Evolutionary conservation across 106 monocot genomes (phyloP).

Genomic region (Dendrobium huoshanense): DNA sequence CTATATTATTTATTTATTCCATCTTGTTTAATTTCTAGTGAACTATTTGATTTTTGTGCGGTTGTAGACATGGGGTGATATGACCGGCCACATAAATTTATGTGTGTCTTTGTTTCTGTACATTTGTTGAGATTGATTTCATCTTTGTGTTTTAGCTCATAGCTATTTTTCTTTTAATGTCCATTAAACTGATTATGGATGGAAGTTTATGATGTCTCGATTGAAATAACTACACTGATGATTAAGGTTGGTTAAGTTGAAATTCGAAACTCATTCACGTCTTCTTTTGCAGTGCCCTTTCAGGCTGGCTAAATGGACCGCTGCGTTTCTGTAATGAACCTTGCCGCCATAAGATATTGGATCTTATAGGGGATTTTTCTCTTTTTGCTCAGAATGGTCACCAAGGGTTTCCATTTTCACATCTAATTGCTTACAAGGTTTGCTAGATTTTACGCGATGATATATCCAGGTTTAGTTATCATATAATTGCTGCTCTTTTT

Average conservation of each 20-base stretch:
- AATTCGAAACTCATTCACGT: background rate
- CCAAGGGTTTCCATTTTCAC: constrained; percentile 77
- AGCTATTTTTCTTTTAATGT: no score
- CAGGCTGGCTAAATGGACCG: constrained; percentile 91
- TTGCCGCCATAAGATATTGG: constrained; percentile 86
- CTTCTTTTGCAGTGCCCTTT: constrained; percentile 33
- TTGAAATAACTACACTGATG: no score
- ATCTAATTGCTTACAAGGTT: constrained; percentile 91
- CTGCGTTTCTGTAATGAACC: constrained; percentile 78
- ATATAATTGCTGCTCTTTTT: background rate
- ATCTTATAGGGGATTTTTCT: constrained; percentile 92
- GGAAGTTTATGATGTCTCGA: no score
- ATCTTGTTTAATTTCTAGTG: no score
- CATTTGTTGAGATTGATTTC: no score
- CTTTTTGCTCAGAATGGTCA: constrained; percentile 78
- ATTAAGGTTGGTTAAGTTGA: background rate
- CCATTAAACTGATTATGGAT: no score
- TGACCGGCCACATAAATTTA: no score
- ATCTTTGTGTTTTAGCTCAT: no score
- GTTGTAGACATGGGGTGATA: no score
- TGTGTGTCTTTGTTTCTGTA: no score
- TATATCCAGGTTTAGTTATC: background rate
- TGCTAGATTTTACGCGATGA: background rate
- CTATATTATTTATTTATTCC: no score
- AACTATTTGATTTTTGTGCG: no score